These are phyloP conservation scores for Kwoniella botswanensis DNA, from an alignment of 768 basidiomycete species.

Conservation along the genomic window DNA sequence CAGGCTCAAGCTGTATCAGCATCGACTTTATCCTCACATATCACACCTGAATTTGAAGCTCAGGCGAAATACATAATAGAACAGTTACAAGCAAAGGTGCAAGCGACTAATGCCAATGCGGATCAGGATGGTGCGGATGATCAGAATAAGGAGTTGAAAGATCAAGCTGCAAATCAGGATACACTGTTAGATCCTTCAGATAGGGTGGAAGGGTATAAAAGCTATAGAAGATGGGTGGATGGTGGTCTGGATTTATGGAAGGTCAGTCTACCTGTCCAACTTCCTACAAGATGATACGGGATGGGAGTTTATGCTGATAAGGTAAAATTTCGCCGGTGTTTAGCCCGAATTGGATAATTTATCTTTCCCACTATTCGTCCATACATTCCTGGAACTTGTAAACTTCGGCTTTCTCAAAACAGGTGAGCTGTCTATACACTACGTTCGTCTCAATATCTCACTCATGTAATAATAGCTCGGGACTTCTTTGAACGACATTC, in stretches of 20 bases:
- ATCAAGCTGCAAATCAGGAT: slow-evolving; percentile 30
- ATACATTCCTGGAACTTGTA: slow-evolving; percentile 94
- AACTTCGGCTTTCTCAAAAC: slow-evolving; percentile 88
- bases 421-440: slow-evolving; percentile 63
- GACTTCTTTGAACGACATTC: slow-evolving; percentile 77
- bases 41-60: slow-evolving; percentile 56
- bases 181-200: slow-evolving; percentile 55
- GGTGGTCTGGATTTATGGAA: slow-evolving; percentile 58
- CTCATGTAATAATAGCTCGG: slow-evolving; percentile 64
- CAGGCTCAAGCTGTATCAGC: slow-evolving; percentile 52
- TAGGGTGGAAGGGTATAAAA: slow-evolving; percentile 53
- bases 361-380: slow-evolving; percentile 92
- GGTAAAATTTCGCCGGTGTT: no score
- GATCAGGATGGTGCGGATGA: slow-evolving; percentile 36
- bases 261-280: slow-evolving; percentile 35
- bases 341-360: slow-evolving; percentile 94
- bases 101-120: slow-evolving; percentile 31
- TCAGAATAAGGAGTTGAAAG: slow-evolving; percentile 25
- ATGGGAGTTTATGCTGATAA: no score
- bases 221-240: slow-evolving; percentile 57
- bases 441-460: slow-evolving; percentile 5
- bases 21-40: slow-evolving; percentile 47
- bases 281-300: no score
- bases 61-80: slow-evolving; percentile 56
- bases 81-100: slow-evolving; percentile 46